Evolutionary conservation across 2,329 filamentous ascomycete genomes (phyloP), one percentile per base, ranked within the genome.

Genomic region (Colletotrichum sp.): DNA sequence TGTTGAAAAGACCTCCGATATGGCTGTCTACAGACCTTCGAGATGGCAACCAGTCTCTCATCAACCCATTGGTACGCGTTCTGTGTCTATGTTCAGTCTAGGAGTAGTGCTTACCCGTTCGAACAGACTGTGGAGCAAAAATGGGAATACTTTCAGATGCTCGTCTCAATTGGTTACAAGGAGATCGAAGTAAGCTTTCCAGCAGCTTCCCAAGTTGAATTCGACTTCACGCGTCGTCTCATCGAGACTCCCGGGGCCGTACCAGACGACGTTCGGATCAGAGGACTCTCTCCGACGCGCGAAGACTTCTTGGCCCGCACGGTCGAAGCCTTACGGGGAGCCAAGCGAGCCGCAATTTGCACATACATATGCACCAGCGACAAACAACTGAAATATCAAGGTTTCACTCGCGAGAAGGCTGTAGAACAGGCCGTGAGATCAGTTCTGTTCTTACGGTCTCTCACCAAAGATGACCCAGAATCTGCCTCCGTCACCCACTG

Each of bases 121-220:
- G 11, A 43, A 27, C 16, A 70, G 68, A 66, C 59, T 18, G 61
- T 66, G 11, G 36, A 70, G 11, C 58, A 70, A 8, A 70, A 65
- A 58, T 70, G 68, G 68, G 61, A 64, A 18, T 70, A 64, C 34
- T 70, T 70, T n/a, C 68, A 66, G 15, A 64, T 70, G 61, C 68
- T 70, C 12, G 68, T 70, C 9, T 55, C 43, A 16, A 70, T 70
- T 29, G 68, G 68, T 6, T 70, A 59, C 21, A 70, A 24, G 9
- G 68, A 70, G 31, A 66, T 70, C 8, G 68, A 70, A 51, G 43
- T 70, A 2, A 66, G 68, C 59, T 70, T 66, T 13, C 68, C 68
- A 9, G 68, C 31, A 8, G 68, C 68, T 6, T 70, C 68, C 9
- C 59, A 64, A 6, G 8, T 59, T 15, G 68, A 70, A 18, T 70